Conservation (phyloP, 495 filamentous ascomycete species). For the Pyrenula massariospora region DNA sequence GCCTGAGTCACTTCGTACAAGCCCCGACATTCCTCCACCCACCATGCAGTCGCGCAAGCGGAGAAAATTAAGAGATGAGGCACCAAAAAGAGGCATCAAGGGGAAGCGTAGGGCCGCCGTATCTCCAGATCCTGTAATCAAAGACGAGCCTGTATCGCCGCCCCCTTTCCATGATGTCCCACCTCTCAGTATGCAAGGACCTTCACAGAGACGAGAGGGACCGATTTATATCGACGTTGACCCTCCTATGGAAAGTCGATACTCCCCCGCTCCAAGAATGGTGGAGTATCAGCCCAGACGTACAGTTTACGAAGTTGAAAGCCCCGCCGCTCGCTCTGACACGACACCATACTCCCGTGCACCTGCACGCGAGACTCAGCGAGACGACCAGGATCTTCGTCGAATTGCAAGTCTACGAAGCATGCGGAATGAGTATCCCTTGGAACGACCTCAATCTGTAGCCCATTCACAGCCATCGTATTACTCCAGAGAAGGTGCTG, state of each 20-base stretch:
- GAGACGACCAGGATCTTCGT: constrained; percentile 45
- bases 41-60: constrained; percentile 32
- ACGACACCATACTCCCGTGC: not conserved
- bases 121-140: constrained; percentile 53
- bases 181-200: constrained; percentile 18
- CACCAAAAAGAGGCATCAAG: constrained; percentile 12
- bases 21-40: constrained; percentile 23
- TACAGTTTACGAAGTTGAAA: constrained; percentile 23
- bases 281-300: constrained; percentile 18
- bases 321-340: constrained; percentile 9
- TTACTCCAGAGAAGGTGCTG: constrained; percentile 13
- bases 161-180: constrained; percentile 52
- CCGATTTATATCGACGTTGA: constrained; percentile 37
- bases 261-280: constrained; percentile 26
- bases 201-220: constrained; percentile 33
- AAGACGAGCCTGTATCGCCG: constrained; percentile 77
- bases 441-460: constrained; percentile 32
- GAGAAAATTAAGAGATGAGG: constrained; percentile 24
- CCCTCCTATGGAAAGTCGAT: constrained; percentile 23
- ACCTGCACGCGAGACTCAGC: constrained; percentile 20
- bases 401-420: constrained; percentile 48
- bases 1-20: constrained; percentile 18
- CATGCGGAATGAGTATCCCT: constrained; percentile 35
- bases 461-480: constrained; percentile 12
- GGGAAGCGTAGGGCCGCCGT: constrained; percentile 18